Evolutionary conservation across 495 filamentous ascomycete species (phyloP).

Genomic region (Neurospora tetrasperma): DNA sequence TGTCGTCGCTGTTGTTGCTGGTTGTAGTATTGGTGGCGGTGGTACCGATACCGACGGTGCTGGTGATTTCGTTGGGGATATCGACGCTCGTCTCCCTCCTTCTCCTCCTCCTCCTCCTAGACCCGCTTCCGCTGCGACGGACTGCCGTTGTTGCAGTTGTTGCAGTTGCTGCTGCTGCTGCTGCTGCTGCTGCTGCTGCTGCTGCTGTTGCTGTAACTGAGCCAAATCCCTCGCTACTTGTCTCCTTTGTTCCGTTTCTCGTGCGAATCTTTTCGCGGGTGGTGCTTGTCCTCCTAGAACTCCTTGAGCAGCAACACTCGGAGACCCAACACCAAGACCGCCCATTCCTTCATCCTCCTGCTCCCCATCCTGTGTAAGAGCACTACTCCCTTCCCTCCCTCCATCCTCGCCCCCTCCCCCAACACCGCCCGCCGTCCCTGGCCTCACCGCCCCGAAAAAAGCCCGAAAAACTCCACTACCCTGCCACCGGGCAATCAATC

Average conservation of each 20-base stretch:
- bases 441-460: constrained; percentile 17
- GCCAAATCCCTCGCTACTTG: background rate
- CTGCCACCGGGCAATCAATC: constrained; percentile 24
- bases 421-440: constrained; percentile 9
- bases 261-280: background rate
- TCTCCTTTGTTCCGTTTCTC: background rate
- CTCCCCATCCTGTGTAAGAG: background rate
- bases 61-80: background rate
- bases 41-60: background rate
- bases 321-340: background rate
- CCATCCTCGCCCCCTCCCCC: background rate
- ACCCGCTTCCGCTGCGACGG: too few species aligned
- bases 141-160: background rate
- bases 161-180: background rate
- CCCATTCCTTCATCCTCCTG: constrained; percentile 3
- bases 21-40: background rate
- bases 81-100: background rate
- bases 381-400: background rate
- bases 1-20: background rate
- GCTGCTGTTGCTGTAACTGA: background rate
- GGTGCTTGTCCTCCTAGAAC: background rate
- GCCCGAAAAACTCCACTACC: constrained; percentile 24
- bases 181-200: background rate
- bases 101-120: background rate
- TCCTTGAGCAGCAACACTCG: background rate